Base-by-base conservation (phyloP, 1,284 basidiomycete species). In the Rhodotorula sp. region DNA sequence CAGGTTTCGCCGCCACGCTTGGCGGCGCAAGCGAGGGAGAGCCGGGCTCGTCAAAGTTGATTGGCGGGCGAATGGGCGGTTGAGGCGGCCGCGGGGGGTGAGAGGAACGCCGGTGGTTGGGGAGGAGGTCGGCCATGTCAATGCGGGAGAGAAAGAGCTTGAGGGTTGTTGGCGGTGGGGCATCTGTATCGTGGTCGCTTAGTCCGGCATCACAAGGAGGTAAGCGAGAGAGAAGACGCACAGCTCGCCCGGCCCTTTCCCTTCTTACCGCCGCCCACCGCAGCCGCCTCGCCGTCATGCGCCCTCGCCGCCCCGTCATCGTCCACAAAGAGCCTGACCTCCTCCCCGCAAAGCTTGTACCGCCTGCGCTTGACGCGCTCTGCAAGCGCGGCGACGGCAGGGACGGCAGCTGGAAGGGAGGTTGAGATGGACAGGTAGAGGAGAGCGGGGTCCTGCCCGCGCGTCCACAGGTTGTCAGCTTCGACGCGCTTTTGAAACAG, bases 291-390 rank as follows among this genome's bases (percentile, higher is more conserved):
- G 34, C 21, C 50, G 37, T 25, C 50, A 29, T 34, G 59, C 13
- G 51, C 54, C 15, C 13, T 19, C 34, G 37, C 41, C 9, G 61
- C 50, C 22, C 32, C 60, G 22, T 29, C n/a, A 27, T 72, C 70
- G 15, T 75, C 69, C 25, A 75, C 67, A 34, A 69, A 75, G 29
- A 67, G 29, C 46, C 51, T 56, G 56, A 75, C 44, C 57, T 75
- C 74, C 53, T 75, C 75, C 4, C 75, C 72, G 32, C 65, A 70
- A 7, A 53, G 34, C 54, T 76, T 76, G 67, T 74, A 72, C 22
- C 75, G 51, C 41, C 58, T 51, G 29, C 64, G 55, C 61, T 72
- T 72, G 48, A 70, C 68, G 32, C 44, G 39, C 60, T 70, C 73
- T 0, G 70, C 71, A 34, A 73, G 64, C 3, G 60, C 37, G 1